These are phyloP conservation scores for Gilbertella persicaria DNA, from an alignment of 371 early-diverging fungal species.

Conservation along the genomic window DNA sequence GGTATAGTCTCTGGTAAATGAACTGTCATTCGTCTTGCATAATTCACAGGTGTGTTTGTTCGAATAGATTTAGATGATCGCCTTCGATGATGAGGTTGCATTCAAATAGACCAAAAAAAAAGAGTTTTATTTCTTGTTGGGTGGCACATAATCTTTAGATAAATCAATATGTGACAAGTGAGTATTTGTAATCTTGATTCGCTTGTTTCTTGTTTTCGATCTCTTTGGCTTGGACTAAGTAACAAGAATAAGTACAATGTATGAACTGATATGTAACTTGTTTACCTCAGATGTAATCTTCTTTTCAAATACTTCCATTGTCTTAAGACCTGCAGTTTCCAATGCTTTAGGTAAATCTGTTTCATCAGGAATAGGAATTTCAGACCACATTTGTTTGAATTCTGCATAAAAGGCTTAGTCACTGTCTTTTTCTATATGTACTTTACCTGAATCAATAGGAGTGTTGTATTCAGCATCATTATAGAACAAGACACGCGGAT, in stretches of 20 bases:
- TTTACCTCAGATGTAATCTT: conserved; percentile 60
- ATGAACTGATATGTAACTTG: neutral
- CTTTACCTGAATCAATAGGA: conserved; percentile 62
- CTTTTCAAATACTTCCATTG: conserved; percentile 74
- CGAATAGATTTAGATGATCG: conserved; percentile 21
- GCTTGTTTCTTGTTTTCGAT: conserved; percentile 69
- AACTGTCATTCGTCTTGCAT: conserved; percentile 47
- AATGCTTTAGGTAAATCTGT: conserved; percentile 73
- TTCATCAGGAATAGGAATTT: conserved; percentile 75
- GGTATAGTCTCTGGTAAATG: conserved; percentile 52
- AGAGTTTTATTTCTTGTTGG: conserved; percentile 27
- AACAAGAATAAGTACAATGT: neutral
- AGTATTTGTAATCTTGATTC: conserved; percentile 85
- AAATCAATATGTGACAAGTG: conserved; percentile 84
- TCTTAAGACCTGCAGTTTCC: conserved; percentile 72
- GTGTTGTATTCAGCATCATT: conserved; percentile 69
- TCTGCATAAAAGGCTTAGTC: conserved; percentile 35
- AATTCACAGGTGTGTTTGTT: conserved; percentile 19
- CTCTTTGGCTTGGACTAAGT: conserved; percentile 57
- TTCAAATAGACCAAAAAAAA: conserved; percentile 2
- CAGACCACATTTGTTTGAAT: conserved; percentile 75
- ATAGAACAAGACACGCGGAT: conserved; percentile 73
- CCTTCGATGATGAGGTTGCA: conserved; percentile 28
- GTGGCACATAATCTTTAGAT: conserved; percentile 73
- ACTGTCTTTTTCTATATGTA: neutral